Base-by-base conservation (phyloP, 2,329 filamentous ascomycete species). In the Fusarium sambucinum region DNA sequence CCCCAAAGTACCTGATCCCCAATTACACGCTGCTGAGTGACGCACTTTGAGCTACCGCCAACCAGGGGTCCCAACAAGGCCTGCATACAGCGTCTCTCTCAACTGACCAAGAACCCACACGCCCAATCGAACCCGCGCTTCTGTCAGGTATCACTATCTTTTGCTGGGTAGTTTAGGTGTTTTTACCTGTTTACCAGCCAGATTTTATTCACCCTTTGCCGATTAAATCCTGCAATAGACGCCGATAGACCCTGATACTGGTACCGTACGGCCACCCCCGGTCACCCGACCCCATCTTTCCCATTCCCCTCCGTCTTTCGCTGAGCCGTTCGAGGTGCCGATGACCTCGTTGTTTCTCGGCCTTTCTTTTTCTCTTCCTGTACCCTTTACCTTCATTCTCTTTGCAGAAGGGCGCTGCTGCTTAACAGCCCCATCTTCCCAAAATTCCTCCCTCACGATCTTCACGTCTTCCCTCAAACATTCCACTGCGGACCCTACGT, bases 371-470 rank as follows among this genome's bases (percentile, higher is more conserved):
- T 68, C 66, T 70, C 55, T 63, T 64, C 69, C 69, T 71, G 75
- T 72, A 74, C 76, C 77, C 74, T 75, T 74, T 75, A 77, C 73
- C 73, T 73, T 70, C 72, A 74, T 71, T 73, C 75, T 69, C 70
- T 76, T 74, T 81, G 85, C 85, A 82, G 86, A 84, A 80, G 82
- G 87, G 90, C 86, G 90, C 90, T 92, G 90, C 89, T 89, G 87
- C 86, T 81, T 80, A 81, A 86, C 91, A 94, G 92, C 92, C 90
- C 85, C 86, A 80, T 79, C 81, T 83, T 85, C 84, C 87, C 93
- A 97, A 89, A 82, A 97, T 97, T 97, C 87, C 92, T 89, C 85
- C 89, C 78, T 83, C 86, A 86, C 86, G 81, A 72, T 85, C 84
- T 75, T 86, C 85, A 80, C 89, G 90, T 83, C 89, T 92, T 72